Base-by-base conservation (phyloP, 768 basidiomycete species). In the Suillus variegatus region DNA sequence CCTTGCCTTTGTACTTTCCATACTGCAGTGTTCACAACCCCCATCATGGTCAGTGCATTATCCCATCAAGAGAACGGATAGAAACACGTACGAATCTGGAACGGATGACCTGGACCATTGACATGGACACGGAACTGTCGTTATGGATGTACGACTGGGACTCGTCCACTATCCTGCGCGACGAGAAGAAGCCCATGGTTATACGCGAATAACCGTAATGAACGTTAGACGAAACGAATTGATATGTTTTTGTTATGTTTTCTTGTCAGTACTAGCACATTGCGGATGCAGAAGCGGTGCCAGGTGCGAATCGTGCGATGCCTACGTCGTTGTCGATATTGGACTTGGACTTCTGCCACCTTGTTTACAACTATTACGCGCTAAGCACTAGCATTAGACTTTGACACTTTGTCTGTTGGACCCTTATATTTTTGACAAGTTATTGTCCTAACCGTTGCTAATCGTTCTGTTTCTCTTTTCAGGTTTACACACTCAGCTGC, bases 1-100 rank as follows among this genome's bases (percentile, higher is more conserved):
- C 83, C 77, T 86, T 87, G 60, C 85, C 85, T 70, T 86, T 88
- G 72, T 79, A 75, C 72, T 83, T 87, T 62, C 86, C 84, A 67
- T 86, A 86, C 86, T 87, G 67, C 61, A 38, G 13, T 40, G 20
- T 61, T 32, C 62, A 41, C 57, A 36, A 47, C 57, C 49, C 32
- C 43, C 44, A 58, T 35, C 20, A 44, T 43, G 38, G 67, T 73
- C 28, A 70, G 65, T 62, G 60, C 18, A 35, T 55, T 54, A 36
- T 44, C 20, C 54, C 20, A 55, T 44, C 43, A 35, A 44, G 35
- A 28, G 46, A 66, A 55, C 62, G 71, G 70, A 43, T 32, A 44
- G 25, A 28, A 55, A 43, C 35, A 82, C 85, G 71, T 68, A 87
- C 86, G 70, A 88, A 86, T 75, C 87, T 82, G 70, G 86, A 87